Percentiles rank a stretch among this genome's conserved stretches.
These are phyloP conservation scores for Gynandropsis gynandra DNA, from an alignment of 345 rosid species.

Conservation along the genomic window DNA sequence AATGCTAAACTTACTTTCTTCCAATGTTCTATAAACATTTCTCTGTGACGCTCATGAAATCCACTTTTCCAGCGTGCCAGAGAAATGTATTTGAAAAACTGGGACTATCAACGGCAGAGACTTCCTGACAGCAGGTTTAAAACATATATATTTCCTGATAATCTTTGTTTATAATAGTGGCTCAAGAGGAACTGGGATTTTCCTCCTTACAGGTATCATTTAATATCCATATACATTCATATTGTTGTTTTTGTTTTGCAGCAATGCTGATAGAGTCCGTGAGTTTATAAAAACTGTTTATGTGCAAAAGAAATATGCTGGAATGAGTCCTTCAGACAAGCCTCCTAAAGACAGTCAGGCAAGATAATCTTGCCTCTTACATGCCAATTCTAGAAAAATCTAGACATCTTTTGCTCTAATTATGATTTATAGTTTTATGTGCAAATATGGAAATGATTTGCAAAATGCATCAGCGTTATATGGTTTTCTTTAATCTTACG, in stretches of 20 bases:
- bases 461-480: constrained; percentile 2
- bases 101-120: constrained; percentile 87
- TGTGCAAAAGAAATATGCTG: constrained; percentile 72
- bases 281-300: constrained; percentile 83
- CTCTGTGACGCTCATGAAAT: constrained; percentile 16
- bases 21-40: constrained; percentile 8
- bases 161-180: constrained; percentile 15
- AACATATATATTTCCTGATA: constrained; percentile 12
- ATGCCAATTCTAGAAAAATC: background rate
- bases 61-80: constrained; percentile 71
- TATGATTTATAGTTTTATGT: background rate
- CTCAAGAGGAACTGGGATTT: background rate
- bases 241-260: constrained; percentile 33
- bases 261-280: constrained; percentile 65
- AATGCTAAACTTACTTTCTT: background rate
- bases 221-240: constrained; percentile 12
- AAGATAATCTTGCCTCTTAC: constrained; percentile 17
- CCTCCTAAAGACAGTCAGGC: constrained; percentile 76
- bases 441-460: constrained; percentile 4
- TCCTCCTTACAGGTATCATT: background rate
- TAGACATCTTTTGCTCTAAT: background rate
- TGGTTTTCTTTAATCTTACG: background rate
- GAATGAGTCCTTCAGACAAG: constrained; percentile 55
- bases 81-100: constrained; percentile 69
- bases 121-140: constrained; percentile 75